These are phyloP conservation scores for Jamesozyma lodderae DNA, from an alignment of 805 yeast genomes.

Conservation along the genomic window DNA sequence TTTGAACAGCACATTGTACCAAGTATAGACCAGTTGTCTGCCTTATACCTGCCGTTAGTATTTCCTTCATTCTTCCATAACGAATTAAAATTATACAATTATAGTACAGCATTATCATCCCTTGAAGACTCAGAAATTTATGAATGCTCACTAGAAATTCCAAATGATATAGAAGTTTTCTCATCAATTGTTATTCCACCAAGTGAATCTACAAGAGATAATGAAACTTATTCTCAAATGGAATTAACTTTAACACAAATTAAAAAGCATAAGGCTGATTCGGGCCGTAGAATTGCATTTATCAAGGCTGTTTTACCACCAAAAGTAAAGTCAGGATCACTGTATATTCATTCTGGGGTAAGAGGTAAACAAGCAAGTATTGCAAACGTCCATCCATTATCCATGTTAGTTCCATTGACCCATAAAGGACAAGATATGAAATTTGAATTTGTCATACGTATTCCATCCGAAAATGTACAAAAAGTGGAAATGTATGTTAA, in stretches of 20 bases:
- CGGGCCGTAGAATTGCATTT: constrained; percentile 53
- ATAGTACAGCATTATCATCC: constrained; percentile 67
- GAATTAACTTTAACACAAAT: constrained; percentile 68
- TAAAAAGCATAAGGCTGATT: constrained; percentile 47
- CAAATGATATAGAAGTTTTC: constrained; percentile 58
- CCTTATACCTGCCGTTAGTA: constrained; percentile 75
- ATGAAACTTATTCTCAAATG: constrained; percentile 15
- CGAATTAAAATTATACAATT: constrained; percentile 51
- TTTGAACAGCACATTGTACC: constrained; percentile 83
- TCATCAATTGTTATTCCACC: constrained; percentile 48
- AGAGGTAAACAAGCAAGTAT: constrained; percentile 50
- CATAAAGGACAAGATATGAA: constrained; percentile 57
- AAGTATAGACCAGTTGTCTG: constrained; percentile 67
- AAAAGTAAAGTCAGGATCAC: constrained; percentile 55
- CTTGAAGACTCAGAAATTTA: constrained; percentile 67
- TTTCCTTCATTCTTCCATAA: constrained; percentile 69
- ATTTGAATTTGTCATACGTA: constrained; percentile 60
- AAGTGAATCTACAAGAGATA: constrained; percentile 3
- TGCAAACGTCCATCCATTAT: constrained; percentile 55
- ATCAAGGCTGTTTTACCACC: constrained; percentile 77
- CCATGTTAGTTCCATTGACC: constrained; percentile 63
- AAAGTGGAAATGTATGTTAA: constrained; percentile 70
- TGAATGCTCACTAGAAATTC: constrained; percentile 69
- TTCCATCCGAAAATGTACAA: constrained; percentile 61
- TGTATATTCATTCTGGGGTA: constrained; percentile 65